A percentile compares a stretch with the other conserved stretches of the same genome.
Evolutionary conservation across 768 basidiomycete species (phyloP).

Genomic region (Asterophora parasitica): DNA sequence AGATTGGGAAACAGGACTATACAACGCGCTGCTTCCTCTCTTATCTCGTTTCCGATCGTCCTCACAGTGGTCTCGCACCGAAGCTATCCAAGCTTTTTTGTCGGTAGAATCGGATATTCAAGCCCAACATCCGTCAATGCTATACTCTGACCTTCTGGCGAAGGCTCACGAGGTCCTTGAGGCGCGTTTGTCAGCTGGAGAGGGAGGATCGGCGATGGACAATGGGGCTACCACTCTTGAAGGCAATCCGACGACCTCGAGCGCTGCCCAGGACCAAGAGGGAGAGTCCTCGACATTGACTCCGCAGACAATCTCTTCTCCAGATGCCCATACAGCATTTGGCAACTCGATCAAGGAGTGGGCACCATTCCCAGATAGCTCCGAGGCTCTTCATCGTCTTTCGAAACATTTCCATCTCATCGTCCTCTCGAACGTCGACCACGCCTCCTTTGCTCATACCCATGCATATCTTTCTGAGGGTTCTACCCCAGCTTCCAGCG

Average conservation of each 20-base stretch:
- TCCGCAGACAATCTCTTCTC: conserved; percentile 12
- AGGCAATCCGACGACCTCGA: conserved; percentile 9
- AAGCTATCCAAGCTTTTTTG: conserved; percentile 47
- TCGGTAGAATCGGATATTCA: conserved; percentile 55
- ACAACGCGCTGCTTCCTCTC: conserved; percentile 48
- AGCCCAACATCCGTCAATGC: conserved; percentile 48
- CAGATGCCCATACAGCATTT: conserved; percentile 41
- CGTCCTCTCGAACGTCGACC: conserved; percentile 75
- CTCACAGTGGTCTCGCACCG: conserved; percentile 42
- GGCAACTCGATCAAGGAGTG: conserved; percentile 58
- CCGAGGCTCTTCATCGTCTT: conserved; percentile 52
- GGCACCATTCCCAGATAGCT: conserved; percentile 65
- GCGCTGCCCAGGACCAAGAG: conserved; percentile 1
- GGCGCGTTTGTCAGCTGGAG: conserved; percentile 29
- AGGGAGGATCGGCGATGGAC: conserved; percentile 14
- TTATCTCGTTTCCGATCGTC: conserved; percentile 37
- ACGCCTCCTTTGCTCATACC: conserved; percentile 55
- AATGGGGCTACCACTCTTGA: conserved; percentile 15
- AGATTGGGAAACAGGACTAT: conserved; percentile 75
- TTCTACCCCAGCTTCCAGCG: conserved; percentile 14
- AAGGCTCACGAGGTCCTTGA: conserved; percentile 37
- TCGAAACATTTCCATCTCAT: conserved; percentile 62
- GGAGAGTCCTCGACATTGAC: conserved; percentile 15
- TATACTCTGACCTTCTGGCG: conserved; percentile 59
- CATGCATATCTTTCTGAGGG: conserved; percentile 50